Evolutionary conservation across 2,329 filamentous ascomycete species (phyloP).

Genomic region (Stagonosporopsis cucurbitacearum): DNA sequence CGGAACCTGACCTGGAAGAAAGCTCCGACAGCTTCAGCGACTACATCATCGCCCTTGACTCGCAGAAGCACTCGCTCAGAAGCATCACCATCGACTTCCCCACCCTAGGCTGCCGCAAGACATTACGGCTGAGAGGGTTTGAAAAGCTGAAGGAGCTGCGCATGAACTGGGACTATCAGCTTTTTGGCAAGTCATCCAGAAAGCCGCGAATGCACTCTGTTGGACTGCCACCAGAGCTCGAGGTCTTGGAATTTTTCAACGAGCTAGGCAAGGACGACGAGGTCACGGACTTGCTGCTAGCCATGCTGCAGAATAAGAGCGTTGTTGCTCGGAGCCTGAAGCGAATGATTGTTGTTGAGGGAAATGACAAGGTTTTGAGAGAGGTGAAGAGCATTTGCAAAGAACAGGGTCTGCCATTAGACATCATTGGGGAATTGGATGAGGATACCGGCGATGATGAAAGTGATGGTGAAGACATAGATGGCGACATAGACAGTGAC

Average conservation of each 20-base stretch:
- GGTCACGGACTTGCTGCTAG: slow-evolving; percentile 37
- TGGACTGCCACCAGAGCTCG: slow-evolving; percentile 38
- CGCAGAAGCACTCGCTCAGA: slow-evolving; percentile 36
- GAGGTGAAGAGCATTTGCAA: slow-evolving; percentile 37
- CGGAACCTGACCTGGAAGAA: slow-evolving; percentile 39
- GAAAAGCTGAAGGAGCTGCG: slow-evolving; percentile 33
- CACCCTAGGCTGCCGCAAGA: slow-evolving; percentile 36
- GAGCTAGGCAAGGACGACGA: slow-evolving; percentile 41
- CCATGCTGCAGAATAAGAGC: slow-evolving; percentile 35
- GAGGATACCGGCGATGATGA: slow-evolving; percentile 14
- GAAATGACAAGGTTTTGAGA: slow-evolving; percentile 29
- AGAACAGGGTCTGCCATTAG: slow-evolving; percentile 26
- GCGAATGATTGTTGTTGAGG: slow-evolving; percentile 36
- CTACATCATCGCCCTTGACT: slow-evolving; percentile 39
- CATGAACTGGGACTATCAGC: slow-evolving; percentile 42
- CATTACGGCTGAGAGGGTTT: slow-evolving; percentile 40
- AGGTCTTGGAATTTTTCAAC: slow-evolving; percentile 41
- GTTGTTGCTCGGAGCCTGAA: slow-evolving; percentile 35
- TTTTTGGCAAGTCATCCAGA: slow-evolving; percentile 42
- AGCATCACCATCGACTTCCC: slow-evolving; percentile 42
- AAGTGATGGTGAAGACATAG: background rate
- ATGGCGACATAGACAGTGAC: background rate
- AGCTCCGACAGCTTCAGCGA: slow-evolving; percentile 42
- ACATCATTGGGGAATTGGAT: slow-evolving; percentile 59
- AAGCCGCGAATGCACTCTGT: slow-evolving; percentile 42